Base-by-base conservation (phyloP, 1,139 yeast species). In the Protomyces inouyei region DNA sequence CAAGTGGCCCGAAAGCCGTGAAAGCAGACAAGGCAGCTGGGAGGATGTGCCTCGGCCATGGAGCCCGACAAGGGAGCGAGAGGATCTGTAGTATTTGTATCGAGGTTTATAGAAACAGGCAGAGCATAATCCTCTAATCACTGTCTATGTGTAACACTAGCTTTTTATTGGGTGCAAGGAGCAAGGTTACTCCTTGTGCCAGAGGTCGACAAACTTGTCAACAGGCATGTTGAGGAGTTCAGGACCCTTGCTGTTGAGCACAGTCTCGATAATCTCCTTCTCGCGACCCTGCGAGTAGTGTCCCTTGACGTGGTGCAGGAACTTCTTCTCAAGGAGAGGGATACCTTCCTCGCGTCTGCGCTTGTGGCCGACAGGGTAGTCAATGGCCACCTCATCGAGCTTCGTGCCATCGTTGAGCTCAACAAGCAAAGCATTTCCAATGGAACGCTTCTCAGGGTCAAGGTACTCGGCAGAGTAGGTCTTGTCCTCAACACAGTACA, bases 281-380 rank as follows among this genome's bases (percentile, higher is more conserved):
- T 60, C 64, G 37, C 64, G 59, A 2, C 64, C 64, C 40, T 60
- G 40, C 8, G 59, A 45, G 59, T 60, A 54, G 55, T 54, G 59
- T 12, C 59, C 64, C 51, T 55, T 55, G 48, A 60, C 43, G 40
- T 60, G 64, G 55, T 55, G 59, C 28, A 54, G 23, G 55, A 54
- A 83, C 75, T 83, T 83, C 64, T 76, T 72, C 64, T 80, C 73
- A 67, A 83, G 72, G 18, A 82, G 79, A 23, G 86, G 85, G 60
- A 81, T 81, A 38, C 86, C 86, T 71, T 83, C 86, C 65, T 80
- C 82, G 67, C 86, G 77, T 73, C 86, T 80, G 70, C 76, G 76
- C 70, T 81, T 78, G 75, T 83, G 86, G 14, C 86, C 86, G 68
- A 83, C 80, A 68, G 86, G 86, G 72, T 78, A 82, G 72, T 82